These are phyloP conservation scores for Arabidopsis suecica DNA, from an alignment of 345 rosid genomes.

Conservation along the genomic window DNA sequence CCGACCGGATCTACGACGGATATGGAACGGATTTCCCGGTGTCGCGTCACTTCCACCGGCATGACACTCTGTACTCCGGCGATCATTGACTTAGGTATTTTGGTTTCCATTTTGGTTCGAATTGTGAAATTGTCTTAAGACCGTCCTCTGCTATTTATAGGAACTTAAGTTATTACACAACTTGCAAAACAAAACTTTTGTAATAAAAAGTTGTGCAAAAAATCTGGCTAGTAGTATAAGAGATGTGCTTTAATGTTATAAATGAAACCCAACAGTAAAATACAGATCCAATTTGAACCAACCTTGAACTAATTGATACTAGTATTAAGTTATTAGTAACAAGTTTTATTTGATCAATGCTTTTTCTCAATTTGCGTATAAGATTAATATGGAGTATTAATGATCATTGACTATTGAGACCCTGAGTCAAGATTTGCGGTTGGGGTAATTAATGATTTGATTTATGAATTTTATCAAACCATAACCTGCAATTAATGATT, in stretches of 20 bases:
- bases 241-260: neutral
- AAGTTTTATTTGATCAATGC: neutral
- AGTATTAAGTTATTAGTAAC: neutral
- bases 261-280: conserved; percentile 1
- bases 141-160: conserved; percentile 23
- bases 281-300: conserved; percentile 3
- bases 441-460: neutral
- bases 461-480: no score
- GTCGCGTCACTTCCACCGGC: conserved; percentile 57
- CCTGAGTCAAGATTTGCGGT: conserved; percentile 8
- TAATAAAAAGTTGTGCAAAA: neutral
- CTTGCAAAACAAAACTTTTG: neutral
- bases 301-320: conserved; percentile 12
- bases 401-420: conserved; percentile 24
- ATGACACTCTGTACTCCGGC: conserved; percentile 62
- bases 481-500: neutral
- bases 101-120: conserved; percentile 39
- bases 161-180: neutral
- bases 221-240: neutral
- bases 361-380: conserved; percentile 18
- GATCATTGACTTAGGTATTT: conserved; percentile 44
- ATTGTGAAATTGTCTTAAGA: conserved; percentile 10
- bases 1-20: conserved; percentile 42
- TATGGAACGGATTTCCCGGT: conserved; percentile 54
- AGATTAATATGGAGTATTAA: conserved; percentile 14